These are phyloP conservation scores for Isabelozyma rhagii DNA, from an alignment of 805 yeast genomes.

Conservation along the genomic window DNA sequence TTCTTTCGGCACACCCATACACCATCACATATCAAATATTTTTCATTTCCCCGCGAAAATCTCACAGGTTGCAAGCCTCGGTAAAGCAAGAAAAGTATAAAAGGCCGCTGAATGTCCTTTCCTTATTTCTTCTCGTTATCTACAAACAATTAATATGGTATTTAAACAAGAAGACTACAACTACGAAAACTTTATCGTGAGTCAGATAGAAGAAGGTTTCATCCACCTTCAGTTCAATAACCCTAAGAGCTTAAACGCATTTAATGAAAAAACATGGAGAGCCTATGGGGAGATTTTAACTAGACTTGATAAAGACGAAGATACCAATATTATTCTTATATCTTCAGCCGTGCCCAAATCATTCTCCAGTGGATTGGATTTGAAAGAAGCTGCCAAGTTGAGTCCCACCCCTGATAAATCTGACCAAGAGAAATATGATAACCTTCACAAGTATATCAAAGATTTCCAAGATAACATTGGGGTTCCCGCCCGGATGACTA, in stretches of 20 bases:
- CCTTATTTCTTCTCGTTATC: neutral
- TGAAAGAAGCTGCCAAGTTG: constrained; percentile 32
- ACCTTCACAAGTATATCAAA: constrained; percentile 35
- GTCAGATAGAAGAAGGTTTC: constrained; percentile 44
- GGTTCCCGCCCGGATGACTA: constrained; percentile 43
- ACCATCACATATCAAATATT: no score
- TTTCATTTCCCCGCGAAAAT: no score
- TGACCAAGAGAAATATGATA: constrained; percentile 16
- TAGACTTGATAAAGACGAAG: constrained; percentile 40
- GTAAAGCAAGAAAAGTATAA: neutral
- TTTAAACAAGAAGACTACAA: constrained; percentile 17
- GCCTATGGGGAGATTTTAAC: constrained; percentile 51
- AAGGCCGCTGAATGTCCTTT: neutral
- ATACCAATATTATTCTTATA: constrained; percentile 50
- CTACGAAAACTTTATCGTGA: constrained; percentile 34
- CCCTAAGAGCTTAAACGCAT: constrained; percentile 59
- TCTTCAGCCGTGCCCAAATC: constrained; percentile 54
- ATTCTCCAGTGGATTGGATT: constrained; percentile 66
- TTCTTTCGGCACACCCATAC: no score
- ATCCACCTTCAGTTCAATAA: constrained; percentile 61
- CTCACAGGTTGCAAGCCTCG: neutral
- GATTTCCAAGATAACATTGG: constrained; percentile 60
- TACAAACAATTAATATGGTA: constrained; percentile 7
- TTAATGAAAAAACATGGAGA: constrained; percentile 52
- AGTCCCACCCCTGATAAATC: constrained; percentile 1